Conservation (phyloP, 2,329 filamentous ascomycete genomes). For the Fusarium sp. region DNA sequence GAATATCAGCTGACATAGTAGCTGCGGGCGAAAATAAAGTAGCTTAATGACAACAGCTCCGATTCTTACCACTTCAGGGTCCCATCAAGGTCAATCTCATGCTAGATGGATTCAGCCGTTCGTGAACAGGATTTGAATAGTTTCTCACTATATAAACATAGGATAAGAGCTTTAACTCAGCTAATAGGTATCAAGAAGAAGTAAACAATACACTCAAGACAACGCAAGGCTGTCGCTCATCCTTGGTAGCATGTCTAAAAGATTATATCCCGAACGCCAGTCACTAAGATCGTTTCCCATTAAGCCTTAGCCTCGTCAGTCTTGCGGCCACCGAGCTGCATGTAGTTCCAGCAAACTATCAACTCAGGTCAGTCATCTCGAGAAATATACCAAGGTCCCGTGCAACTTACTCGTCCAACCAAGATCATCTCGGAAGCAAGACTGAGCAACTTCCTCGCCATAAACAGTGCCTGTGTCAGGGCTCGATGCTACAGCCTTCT, state of each 20-base stretch:
- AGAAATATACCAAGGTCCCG: no score
- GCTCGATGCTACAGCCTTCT: conserved; percentile 71
- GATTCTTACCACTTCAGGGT: background rate
- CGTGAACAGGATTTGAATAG: background rate
- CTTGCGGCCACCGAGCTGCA: conserved; percentile 54
- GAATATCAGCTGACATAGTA: background rate
- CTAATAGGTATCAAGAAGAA: background rate
- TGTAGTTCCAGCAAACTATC: conserved; percentile 64
- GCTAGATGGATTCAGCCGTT: background rate
- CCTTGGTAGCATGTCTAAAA: background rate
- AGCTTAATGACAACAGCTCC: background rate
- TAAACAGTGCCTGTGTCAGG: conserved; percentile 63
- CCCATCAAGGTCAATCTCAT: background rate
- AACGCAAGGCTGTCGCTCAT: background rate
- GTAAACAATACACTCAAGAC: background rate
- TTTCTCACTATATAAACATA: background rate
- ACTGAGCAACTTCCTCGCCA: conserved; percentile 69
- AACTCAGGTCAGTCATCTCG: conserved; percentile 19
- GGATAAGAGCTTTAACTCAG: background rate
- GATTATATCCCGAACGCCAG: conserved; percentile 33
- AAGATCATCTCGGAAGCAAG: conserved; percentile 74
- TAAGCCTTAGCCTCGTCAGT: conserved; percentile 37
- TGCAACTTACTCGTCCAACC: conserved; percentile 66
- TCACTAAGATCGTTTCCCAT: conserved; percentile 1
- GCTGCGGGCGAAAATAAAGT: background rate